Evolutionary conservation across 2,329 filamentous ascomycete genomes (phyloP).

Genomic region (Aschersonia sp.): DNA sequence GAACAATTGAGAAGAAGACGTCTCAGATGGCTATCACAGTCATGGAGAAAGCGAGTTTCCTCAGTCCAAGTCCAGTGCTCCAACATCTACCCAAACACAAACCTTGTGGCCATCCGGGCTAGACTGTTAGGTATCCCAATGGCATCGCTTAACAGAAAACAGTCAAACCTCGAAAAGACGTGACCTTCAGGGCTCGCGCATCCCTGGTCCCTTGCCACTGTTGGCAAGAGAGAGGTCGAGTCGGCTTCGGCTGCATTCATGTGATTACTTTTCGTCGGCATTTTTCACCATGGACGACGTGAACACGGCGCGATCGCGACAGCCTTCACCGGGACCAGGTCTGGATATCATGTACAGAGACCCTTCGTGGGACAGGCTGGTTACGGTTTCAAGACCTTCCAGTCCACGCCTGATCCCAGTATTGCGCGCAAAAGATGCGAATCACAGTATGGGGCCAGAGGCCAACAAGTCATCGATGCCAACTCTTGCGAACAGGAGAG

Average conservation of each 20-base stretch:
- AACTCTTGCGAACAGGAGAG: neutral
- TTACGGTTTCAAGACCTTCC: neutral
- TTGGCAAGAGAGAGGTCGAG: too few relatives aligned
- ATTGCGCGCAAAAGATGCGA: neutral
- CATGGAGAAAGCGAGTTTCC: neutral
- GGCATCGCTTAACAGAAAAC: neutral
- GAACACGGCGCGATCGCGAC: neutral
- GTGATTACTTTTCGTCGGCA: neutral
- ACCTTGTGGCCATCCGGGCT: neutral
- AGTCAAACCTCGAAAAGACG: neutral
- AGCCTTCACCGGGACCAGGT: neutral
- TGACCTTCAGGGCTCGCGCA: neutral
- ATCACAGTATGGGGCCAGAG: neutral
- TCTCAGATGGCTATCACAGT: neutral
- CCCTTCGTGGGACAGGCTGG: slow-evolving; percentile 1
- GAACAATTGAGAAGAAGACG: neutral
- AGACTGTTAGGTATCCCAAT: neutral
- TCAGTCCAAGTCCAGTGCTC: neutral
- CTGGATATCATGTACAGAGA: neutral
- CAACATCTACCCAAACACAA: neutral
- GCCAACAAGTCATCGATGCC: neutral
- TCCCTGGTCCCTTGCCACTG: too few relatives aligned
- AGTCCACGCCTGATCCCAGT: neutral
- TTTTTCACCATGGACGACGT: neutral
- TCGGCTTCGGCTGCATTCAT: too few relatives aligned